Percentiles rank a stretch among this genome's conserved stretches.
These are phyloP conservation scores for Heteromeles arbutifolia DNA, from an alignment of 306 rosid species.

Conservation along the genomic window DNA sequence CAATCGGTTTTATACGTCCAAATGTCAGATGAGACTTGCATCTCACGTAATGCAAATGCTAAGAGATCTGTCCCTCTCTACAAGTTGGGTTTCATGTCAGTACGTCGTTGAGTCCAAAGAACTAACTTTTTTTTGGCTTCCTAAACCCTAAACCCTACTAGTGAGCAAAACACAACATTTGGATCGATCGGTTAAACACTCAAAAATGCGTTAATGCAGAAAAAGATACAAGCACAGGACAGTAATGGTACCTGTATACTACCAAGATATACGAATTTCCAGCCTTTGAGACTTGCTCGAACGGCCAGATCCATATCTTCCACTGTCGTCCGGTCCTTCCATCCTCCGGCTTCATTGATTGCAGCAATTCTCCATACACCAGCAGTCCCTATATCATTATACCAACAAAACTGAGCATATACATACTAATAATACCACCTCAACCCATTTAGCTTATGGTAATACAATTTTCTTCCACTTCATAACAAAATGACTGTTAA, in stretches of 20 bases:
- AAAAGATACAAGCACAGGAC: not conserved
- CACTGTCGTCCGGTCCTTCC: constrained; percentile 89
- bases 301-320: constrained; percentile 93
- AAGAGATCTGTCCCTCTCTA: not conserved
- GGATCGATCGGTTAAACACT: not conserved
- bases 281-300: constrained; percentile 86
- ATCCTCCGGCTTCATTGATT: constrained; percentile 81
- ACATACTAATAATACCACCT: not conserved
- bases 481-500: not conserved
- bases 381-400: constrained; percentile 58
- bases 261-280: constrained; percentile 79
- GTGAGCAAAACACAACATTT: not conserved
- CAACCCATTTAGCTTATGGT: not conserved
- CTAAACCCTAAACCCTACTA: not conserved
- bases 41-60: not conserved
- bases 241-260: constrained; percentile 36
- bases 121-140: not conserved
- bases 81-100: not conserved
- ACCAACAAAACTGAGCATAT: not conserved
- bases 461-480: not conserved
- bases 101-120: not conserved
- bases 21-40: not conserved
- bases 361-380: constrained; percentile 94
- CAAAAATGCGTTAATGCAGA: not conserved
- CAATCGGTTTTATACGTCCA: not conserved